Conservation (phyloP, 1,139 yeast genomes). For the Nakaseomyces nivariensis region DNA sequence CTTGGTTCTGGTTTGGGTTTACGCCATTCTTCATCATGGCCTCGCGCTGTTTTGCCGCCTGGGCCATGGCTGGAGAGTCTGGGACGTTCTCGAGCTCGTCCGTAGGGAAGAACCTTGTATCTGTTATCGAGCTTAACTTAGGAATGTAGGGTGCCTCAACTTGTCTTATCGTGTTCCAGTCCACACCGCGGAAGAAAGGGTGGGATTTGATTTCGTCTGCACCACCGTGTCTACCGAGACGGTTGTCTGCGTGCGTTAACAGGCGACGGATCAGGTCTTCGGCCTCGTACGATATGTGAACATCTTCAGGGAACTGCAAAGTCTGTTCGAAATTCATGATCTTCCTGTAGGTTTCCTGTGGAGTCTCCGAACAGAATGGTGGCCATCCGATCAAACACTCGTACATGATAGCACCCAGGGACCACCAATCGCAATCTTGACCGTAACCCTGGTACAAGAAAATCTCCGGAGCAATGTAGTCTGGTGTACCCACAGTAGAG, state of each 20-base stretch:
- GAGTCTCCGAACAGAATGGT: constrained; percentile 96
- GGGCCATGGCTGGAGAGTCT: constrained; percentile 75
- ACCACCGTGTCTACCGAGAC: constrained; percentile 87
- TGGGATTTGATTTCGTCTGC: constrained; percentile 88
- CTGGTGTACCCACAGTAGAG: constrained; percentile 98
- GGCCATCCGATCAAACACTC: constrained; percentile 99
- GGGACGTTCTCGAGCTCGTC: constrained; percentile 95
- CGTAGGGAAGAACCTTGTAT: constrained; percentile 95
- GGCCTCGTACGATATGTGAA: constrained; percentile 86
- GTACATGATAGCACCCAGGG: constrained; percentile 96
- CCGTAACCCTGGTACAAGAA: constrained; percentile 96
- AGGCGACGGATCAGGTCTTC: constrained; percentile 83
- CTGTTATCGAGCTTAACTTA: constrained; percentile 76
- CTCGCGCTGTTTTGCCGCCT: constrained; percentile 52
- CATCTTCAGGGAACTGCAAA: constrained; percentile 87
- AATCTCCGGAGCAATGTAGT: constrained; percentile 96
- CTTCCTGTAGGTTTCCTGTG: constrained; percentile 95
- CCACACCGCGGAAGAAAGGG: constrained; percentile 93
- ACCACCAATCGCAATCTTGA: constrained; percentile 99
- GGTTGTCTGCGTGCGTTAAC: constrained; percentile 71
- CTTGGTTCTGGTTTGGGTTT: constrained; percentile 29
- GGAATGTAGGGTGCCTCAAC: constrained; percentile 96
- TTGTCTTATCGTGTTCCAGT: constrained; percentile 86
- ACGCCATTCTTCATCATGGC: constrained; percentile 31
- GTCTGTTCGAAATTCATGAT: constrained; percentile 94